These are phyloP conservation scores for Trametes hirsuta DNA, from an alignment of 1,284 basidiomycete species.

Conservation along the genomic window DNA sequence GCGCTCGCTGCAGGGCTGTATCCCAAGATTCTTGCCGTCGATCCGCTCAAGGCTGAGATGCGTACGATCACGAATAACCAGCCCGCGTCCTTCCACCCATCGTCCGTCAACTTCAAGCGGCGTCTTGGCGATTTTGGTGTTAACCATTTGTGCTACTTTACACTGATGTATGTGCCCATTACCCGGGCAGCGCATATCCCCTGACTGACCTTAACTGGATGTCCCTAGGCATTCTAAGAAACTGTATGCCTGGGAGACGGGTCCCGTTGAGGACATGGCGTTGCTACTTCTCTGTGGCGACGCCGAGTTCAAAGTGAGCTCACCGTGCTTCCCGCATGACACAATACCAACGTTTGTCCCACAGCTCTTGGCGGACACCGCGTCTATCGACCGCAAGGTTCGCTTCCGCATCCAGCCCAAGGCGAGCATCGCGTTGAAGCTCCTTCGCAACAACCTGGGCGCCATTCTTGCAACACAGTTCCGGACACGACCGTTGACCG, in stretches of 20 bases:
- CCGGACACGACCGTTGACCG: conserved; percentile 62
- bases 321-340: background rate
- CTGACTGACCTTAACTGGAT: background rate
- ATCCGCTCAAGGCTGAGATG: conserved; percentile 60
- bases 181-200: too few relatives aligned
- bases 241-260: conserved; percentile 97
- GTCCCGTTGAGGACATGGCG: conserved; percentile 85
- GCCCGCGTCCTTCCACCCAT: conserved; percentile 85
- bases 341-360: background rate
- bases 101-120: conserved; percentile 84
- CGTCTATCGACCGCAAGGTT: conserved; percentile 88
- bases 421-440: conserved; percentile 80
- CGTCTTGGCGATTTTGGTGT: conserved; percentile 73
- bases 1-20: conserved; percentile 89
- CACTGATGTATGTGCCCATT: conserved; percentile 68
- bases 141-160: conserved; percentile 86
- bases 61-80: conserved; percentile 91
- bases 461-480: conserved; percentile 68
- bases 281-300: conserved; percentile 91
- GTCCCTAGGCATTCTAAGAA: conserved; percentile 82
- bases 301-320: conserved; percentile 81
- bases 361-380: conserved; percentile 72
- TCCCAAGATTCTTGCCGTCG: conserved; percentile 86
- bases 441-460: conserved; percentile 71
- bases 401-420: conserved; percentile 75